Evolutionary conservation across 257 asterid genomes (phyloP), one percentile per base, ranked within the genome.

Genomic region (Jacaranda copaia): DNA sequence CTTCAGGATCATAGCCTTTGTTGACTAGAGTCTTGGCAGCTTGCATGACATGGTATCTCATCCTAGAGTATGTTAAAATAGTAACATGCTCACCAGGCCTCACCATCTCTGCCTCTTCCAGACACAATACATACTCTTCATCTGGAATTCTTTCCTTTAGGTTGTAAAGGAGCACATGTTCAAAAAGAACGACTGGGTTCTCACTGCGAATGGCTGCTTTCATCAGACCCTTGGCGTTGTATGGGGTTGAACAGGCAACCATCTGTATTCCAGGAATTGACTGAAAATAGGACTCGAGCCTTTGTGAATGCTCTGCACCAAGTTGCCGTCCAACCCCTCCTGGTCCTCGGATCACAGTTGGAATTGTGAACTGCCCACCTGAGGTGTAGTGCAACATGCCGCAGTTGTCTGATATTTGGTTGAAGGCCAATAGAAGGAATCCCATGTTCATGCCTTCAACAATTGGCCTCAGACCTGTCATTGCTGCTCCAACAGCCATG

Each of bases 1-100:
- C 91, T 70, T 87, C 91, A 10, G 91, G 91, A 78, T 87, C 91
- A 72, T 80, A 87, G 3, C 91, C 91, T 74, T 78, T 87, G 81
- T 83, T 87, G 53, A 87, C 89, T 6, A 87, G 87, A 12, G 86
- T 87, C 61, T 87, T 87, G 35, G 86, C 89, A 6, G 91, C 91
- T 70, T 87, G 91, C 91, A 87, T 87, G 19, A 87, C 91, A 78
- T 87, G 91, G 87, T 87, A 87, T 77, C 91, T 82, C 91, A 87
- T 87, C 77, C 91, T 59, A 14, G 91, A 87, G 64, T 87, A 87
- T 32, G 91, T 87, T 45, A 87, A 80, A 36, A 87, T 84, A 0
- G 91, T 87, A 7, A 87, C 76, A 38, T 84, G 86, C 68, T 82
- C 84, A 15, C 91, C 91, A 4, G 91, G 91, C 81, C 91, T 80